Base-by-base conservation (phyloP, 768 basidiomycete genomes). In the Lactarius tabidus region DNA sequence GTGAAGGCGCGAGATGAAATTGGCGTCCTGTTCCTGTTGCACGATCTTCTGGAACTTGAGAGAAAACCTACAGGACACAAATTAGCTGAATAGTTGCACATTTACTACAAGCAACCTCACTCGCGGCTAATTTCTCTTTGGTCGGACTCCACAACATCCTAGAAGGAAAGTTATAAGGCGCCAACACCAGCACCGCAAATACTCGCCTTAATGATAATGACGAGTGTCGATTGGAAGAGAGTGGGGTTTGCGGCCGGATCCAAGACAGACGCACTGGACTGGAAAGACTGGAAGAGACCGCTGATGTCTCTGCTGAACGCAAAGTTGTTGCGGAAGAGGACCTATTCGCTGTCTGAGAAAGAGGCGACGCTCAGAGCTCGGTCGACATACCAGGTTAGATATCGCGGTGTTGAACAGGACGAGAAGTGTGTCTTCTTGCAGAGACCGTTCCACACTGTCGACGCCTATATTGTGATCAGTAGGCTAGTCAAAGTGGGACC, bases 81-180 rank as follows among this genome's bases (percentile, higher is more conserved):
- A 36, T 60, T 45, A 45, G 18, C 3, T 36, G 35, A 52, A 31
- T 55, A 48, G 33, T 62, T 26, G n/a, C 2, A 20, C 15, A 23
- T 31, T 31, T n/a, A 53, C 6, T 31, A 62, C 26, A 10, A 18
- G 12, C 41, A 38, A 38, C 38, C 83, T 59, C 61, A 86, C 86
- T 87, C 86, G 72, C 77, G 75, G 6, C 79, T 79, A 29, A 87
- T 85, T 59, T 87, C 85, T 1, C 67, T 73, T 70, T 80, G 83
- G 73, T 87, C 86, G 0, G 82, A 80, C 59, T 87, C 86, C 0
- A 85, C 80, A 12, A 87, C 85, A 58, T 87, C 86, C 85, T 87
- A 59, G 20, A 7, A 31, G 38, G 15, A 9, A 35, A 29, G 33
- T 67, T n/a, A 58, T n/a, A 28, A n/a, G 39, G 9, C 18, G 12